Conservation (phyloP, 345 rosid species). For the Firmiana major region DNA sequence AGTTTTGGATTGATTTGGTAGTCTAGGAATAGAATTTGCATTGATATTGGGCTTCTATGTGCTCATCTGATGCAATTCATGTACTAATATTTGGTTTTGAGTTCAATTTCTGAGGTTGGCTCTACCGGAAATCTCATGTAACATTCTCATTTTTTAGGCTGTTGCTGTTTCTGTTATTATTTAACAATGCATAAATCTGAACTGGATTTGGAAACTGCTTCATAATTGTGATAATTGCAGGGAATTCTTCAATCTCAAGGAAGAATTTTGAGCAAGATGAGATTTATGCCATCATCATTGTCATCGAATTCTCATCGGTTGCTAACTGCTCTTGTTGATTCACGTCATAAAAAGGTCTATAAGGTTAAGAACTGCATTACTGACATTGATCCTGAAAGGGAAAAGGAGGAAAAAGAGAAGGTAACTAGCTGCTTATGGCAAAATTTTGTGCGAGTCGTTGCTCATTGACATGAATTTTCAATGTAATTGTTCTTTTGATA, state of each 20-base stretch:
- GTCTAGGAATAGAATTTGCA: neutral
- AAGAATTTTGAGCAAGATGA: conserved; percentile 86
- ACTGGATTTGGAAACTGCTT: neutral
- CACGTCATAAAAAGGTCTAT: conserved; percentile 75
- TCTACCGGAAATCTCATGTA: neutral
- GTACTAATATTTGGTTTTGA: conserved; percentile 6
- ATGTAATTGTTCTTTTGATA: conserved; percentile 14
- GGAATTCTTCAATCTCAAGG: conserved; percentile 99
- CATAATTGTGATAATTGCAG: conserved; percentile 38
- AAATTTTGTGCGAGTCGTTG: neutral
- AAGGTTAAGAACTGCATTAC: conserved; percentile 97
- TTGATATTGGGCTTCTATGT: neutral
- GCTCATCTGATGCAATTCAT: neutral
- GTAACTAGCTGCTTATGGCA: conserved; percentile 35
- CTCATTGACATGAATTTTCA: neutral
- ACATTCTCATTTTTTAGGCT: neutral
- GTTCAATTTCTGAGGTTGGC: neutral
- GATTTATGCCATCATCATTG: conserved; percentile 91
- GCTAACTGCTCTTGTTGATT: conserved; percentile 95
- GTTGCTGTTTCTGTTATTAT: conserved; percentile 1
- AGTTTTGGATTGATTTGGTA: neutral
- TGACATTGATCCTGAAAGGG: conserved; percentile 98
- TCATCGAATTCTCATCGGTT: conserved; percentile 86
- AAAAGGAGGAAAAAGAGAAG: conserved; percentile 95
- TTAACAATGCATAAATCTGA: neutral